Evolutionary conservation across 106 monocot genomes (phyloP).

Genomic region (Cymbidium sinense): DNA sequence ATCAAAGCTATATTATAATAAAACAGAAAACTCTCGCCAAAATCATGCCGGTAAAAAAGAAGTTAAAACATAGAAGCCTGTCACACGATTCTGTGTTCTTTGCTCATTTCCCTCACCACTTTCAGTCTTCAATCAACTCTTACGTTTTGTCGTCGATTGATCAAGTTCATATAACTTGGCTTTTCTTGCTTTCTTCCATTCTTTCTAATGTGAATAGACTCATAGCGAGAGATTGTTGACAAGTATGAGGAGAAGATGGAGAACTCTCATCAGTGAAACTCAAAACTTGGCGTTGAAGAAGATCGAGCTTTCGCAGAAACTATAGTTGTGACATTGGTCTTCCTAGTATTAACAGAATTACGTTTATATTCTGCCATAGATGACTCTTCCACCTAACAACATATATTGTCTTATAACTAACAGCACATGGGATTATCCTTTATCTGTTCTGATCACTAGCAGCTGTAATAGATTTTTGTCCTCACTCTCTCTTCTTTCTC

Average conservation of each 20-base stretch:
- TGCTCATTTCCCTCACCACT: slow-evolving; percentile 15
- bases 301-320: slow-evolving; percentile 31
- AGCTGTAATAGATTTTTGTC: too few relatives aligned
- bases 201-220: slow-evolving; percentile 23
- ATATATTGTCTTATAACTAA: too few relatives aligned
- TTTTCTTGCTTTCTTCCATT: slow-evolving; percentile 15
- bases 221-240: slow-evolving; percentile 24
- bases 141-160: slow-evolving; percentile 58
- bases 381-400: slow-evolving; percentile 38
- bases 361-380: slow-evolving; percentile 7
- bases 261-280: slow-evolving; percentile 33
- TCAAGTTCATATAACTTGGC: slow-evolving; percentile 63
- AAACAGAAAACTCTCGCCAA: too few relatives aligned
- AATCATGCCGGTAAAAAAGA: too few relatives aligned
- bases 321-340: slow-evolving; percentile 50
- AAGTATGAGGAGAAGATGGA: slow-evolving; percentile 37
- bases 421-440: too few relatives aligned
- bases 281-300: slow-evolving; percentile 30
- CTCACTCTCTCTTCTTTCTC: too few relatives aligned
- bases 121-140: not conserved
- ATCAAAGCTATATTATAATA: too few relatives aligned
- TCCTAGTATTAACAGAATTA: slow-evolving; percentile 36
- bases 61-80: not conserved
- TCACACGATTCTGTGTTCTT: slow-evolving; percentile 19
- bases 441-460: too few relatives aligned